phyloP scores from a whole-genome alignment of 805 yeast species.

The Candida coquimbonensis region DNA sequence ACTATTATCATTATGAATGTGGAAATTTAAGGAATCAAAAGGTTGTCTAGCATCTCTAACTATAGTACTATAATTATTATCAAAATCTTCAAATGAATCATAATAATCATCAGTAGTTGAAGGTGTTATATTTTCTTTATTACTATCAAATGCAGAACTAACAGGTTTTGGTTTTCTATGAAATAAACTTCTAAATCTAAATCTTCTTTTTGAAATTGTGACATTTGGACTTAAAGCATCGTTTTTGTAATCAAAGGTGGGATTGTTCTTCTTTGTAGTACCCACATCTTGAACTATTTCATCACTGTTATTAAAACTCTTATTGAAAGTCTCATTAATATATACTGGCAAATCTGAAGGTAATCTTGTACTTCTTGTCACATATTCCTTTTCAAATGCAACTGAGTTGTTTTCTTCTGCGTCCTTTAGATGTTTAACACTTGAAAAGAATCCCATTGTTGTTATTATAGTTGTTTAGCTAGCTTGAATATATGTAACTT shows the following conservation, averaged over 20 bases:
- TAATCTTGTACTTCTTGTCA: constrained; percentile 2
- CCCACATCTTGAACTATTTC: background rate
- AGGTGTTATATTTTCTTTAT: constrained; percentile 5
- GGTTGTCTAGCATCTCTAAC: background rate
- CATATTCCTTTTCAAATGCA: constrained; percentile 7
- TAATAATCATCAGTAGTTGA: constrained; percentile 1
- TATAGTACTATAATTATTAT: background rate
- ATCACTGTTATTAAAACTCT: constrained; percentile 1
- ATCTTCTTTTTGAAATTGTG: background rate
- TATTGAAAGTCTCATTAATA: constrained; percentile 1
- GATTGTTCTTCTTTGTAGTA: too few relatives aligned
- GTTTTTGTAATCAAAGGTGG: too few relatives aligned
- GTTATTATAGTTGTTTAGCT: background rate
- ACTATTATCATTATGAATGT: background rate
- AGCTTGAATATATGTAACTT: background rate
- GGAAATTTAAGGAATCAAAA: background rate
- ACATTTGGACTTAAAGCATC: background rate
- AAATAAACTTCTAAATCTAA: constrained; percentile 4
- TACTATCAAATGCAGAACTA: background rate
- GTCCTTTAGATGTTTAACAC: background rate
- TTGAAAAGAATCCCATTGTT: constrained; percentile 7
- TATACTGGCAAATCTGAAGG: constrained; percentile 7
- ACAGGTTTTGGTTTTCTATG: constrained; percentile 1
- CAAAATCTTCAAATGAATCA: constrained; percentile 1
- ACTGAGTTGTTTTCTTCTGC: background rate